Evolutionary conservation across 2,329 filamentous ascomycete genomes (phyloP), one percentile per base, ranked within the genome.

Genomic region (Talaromyces verruculosus): DNA sequence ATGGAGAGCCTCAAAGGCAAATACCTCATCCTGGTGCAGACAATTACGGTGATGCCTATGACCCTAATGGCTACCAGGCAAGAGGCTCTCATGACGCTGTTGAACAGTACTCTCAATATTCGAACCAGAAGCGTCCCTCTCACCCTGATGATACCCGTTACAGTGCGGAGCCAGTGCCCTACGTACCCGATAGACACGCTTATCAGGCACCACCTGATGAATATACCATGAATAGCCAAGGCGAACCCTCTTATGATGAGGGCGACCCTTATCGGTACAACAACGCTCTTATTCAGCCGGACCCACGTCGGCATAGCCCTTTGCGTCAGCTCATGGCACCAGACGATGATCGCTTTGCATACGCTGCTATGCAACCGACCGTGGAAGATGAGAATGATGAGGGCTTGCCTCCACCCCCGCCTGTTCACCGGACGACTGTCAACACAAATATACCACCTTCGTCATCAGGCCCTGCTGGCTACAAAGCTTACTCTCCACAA

Each of bases 331-430:
- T 69, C 5, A 64, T 68, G 53, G 71, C 69, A 33, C 69, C 67
- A 13, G 74, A 74, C 6, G 68, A 69, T 47, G 78, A 78, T 63
- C 76, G 77, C 63, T 69, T 72, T 17, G 73, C 78, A 64, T 78
- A 81, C 68, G 77, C 77, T 11, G 76, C 78, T 6, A 82, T 83
- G 81, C 81, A 83, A 66, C 79, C 81, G 8, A 79, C 79, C 0
- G 81, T 83, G 57, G 81, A 82, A 68, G 81, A 83, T 71, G 81
- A 78, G 67, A 74, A 77, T 10, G 77, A 79, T 10, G 77, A 78
- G 45, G 74, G 69, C 7, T 19, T 39, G n/a, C 75, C 76, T 19
- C 77, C 77, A 41, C 76, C 77, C 11, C 76, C 76, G 1, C 77
- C 76, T 1, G 72, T 74, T 13, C 77, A 79, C 67, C 73, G 76